Percentiles rank a stretch among this genome's conserved stretches.
These are phyloP conservation scores for Rhododendron simsii DNA, from an alignment of 148 eudicot species.

Conservation along the genomic window DNA sequence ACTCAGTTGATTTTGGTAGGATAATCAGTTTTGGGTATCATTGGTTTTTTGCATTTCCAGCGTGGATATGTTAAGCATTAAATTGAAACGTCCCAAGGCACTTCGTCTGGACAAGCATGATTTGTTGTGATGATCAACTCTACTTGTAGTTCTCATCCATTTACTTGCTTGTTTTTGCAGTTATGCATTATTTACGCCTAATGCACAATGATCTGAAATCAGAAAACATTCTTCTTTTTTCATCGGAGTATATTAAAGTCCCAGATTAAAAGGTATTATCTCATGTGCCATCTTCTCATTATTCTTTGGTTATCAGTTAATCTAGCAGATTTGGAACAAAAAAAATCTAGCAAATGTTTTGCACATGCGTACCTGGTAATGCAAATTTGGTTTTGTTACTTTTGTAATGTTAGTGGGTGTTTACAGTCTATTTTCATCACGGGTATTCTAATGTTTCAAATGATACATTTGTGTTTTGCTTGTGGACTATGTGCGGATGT, in stretches of 20 bases:
- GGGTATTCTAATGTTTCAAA: not conserved
- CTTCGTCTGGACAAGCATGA: not conserved
- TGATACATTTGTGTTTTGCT: not conserved
- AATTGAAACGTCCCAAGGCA: not conserved
- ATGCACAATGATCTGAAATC: slow-evolving; percentile 60
- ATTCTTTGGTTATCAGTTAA: not conserved
- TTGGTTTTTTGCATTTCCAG: not conserved
- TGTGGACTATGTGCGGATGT: not conserved
- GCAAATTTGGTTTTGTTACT: not conserved
- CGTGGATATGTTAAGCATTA: not conserved
- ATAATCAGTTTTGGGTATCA: not conserved
- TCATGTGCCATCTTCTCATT: not conserved
- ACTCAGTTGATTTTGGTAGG: no score
- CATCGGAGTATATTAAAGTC: slow-evolving; percentile 48
- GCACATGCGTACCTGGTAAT: not conserved
- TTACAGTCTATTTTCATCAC: not conserved
- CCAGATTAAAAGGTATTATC: slow-evolving; percentile 55
- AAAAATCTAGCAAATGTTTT: not conserved
- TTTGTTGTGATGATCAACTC: not conserved
- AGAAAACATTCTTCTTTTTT: slow-evolving; percentile 56
- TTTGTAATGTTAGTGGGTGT: not conserved
- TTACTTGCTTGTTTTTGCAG: slow-evolving; percentile 30
- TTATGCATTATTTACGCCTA: slow-evolving; percentile 59
- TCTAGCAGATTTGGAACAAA: no score
- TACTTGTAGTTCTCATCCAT: slow-evolving; percentile 1